A percentile compares a stretch with the other conserved stretches of the same genome.
These are phyloP conservation scores for Enteropsectra breve DNA, from an alignment of 371 early-diverging fungal genomes.

Conservation along the genomic window DNA sequence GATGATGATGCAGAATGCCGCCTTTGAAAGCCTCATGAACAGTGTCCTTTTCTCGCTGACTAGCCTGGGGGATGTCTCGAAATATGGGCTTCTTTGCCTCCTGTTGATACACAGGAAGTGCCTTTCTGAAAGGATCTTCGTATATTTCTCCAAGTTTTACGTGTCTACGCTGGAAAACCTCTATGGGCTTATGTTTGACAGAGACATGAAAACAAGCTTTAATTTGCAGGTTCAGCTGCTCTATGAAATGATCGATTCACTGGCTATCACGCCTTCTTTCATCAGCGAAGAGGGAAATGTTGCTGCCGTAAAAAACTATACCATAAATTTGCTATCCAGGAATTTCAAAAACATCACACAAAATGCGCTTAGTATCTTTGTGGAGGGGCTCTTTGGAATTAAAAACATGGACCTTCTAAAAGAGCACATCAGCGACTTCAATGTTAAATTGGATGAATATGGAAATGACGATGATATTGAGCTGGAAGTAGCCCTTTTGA, in stretches of 20 bases:
- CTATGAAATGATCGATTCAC: slow-evolving; percentile 30
- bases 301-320: slow-evolving; percentile 23
- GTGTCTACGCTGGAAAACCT: slow-evolving; percentile 47
- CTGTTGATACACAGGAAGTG: slow-evolving; percentile 24
- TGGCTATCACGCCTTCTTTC: slow-evolving; percentile 24
- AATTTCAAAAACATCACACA: slow-evolving; percentile 46
- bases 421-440: slow-evolving; percentile 51
- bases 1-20: slow-evolving; percentile 15
- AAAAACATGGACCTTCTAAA: slow-evolving; percentile 35
- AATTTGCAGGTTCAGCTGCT: slow-evolving; percentile 29
- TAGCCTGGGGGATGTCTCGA: slow-evolving; percentile 41
- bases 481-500: slow-evolving; percentile 38
- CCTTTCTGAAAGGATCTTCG: slow-evolving; percentile 27
- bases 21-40: slow-evolving; percentile 29
- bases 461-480: slow-evolving; percentile 49
- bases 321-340: slow-evolving; percentile 20
- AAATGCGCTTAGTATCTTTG: slow-evolving; percentile 35
- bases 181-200: slow-evolving; percentile 52
- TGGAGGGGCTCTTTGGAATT: slow-evolving; percentile 46
- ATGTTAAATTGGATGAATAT: slow-evolving; percentile 51
- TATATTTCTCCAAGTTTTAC: slow-evolving; percentile 41
- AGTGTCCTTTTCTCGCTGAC: slow-evolving; percentile 28
- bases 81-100: slow-evolving; percentile 18
- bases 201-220: slow-evolving; percentile 43
- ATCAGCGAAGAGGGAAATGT: slow-evolving; percentile 18